A percentile compares a stretch with the other conserved stretches of the same genome.
phyloP scores from a whole-genome alignment of 2,329 filamentous ascomycete species.

The Botrytis aclada region DNA sequence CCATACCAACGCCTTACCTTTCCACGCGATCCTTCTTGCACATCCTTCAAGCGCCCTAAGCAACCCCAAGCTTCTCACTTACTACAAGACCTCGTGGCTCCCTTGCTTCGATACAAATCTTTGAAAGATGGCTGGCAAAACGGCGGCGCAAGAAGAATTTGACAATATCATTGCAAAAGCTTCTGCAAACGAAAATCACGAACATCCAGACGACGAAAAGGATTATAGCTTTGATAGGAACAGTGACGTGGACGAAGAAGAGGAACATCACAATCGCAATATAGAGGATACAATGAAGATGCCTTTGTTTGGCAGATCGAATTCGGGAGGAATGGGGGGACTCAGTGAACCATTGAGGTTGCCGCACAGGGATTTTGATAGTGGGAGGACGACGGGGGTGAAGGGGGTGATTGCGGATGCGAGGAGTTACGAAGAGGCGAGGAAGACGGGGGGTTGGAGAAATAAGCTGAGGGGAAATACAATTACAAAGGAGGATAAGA shows the following conservation, averaged over 20 bases:
- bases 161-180: conserved; percentile 60
- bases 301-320: conserved; percentile 50
- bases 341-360: conserved; percentile 48
- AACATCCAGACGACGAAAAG: conserved; percentile 56
- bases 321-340: conserved; percentile 17
- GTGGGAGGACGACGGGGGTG: conserved; percentile 71
- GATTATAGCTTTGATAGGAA: conserved; percentile 51
- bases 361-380: conserved; percentile 61
- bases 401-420: conserved; percentile 87
- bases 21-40: conserved; percentile 16
- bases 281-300: conserved; percentile 66
- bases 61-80: conserved; percentile 6
- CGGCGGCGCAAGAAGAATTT: conserved; percentile 65
- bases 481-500: conserved; percentile 26
- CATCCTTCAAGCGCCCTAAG: conserved; percentile 9
- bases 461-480: conserved; percentile 47
- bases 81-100: conserved; percentile 27
- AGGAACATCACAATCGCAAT: conserved; percentile 38
- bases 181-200: conserved; percentile 33
- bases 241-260: conserved; percentile 53
- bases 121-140: conserved; percentile 41
- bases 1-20: conserved; percentile 1
- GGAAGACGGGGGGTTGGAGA: conserved; percentile 40
- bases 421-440: conserved; percentile 69
- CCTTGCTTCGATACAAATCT: conserved; percentile 19